These are phyloP conservation scores for Cicer arietinum DNA, from an alignment of 306 rosid genomes.

Conservation along the genomic window DNA sequence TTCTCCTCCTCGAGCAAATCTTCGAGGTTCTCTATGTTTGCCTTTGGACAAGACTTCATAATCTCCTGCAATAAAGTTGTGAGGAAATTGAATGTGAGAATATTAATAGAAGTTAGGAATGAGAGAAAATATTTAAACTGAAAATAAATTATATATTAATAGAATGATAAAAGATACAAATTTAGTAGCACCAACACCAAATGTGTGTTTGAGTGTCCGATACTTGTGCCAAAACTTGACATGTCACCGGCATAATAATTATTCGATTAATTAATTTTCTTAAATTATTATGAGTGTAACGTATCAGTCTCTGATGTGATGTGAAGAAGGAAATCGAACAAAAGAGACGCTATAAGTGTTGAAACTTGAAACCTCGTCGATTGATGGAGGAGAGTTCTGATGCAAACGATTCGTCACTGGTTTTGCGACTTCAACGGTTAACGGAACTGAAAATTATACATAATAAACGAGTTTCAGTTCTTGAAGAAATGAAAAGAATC, in stretches of 20 bases:
- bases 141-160: no score
- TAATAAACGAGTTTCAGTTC: not conserved
- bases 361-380: constrained; percentile 56
- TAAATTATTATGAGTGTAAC: no score
- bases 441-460: constrained; percentile 57
- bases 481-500: not conserved
- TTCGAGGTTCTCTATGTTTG: constrained; percentile 49
- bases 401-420: constrained; percentile 60
- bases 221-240: no score
- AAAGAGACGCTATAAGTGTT: constrained; percentile 1
- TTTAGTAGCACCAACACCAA: no score
- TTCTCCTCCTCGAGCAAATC: constrained; percentile 76
- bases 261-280: no score
- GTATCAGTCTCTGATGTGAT: no score
- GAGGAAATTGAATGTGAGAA: not conserved
- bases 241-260: no score
- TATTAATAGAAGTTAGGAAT: no score
- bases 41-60: constrained; percentile 69
- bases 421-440: constrained; percentile 55
- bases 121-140: no score
- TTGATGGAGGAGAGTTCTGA: constrained; percentile 56
- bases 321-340: not conserved
- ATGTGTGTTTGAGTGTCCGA: no score
- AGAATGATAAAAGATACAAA: no score
- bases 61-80: constrained; percentile 47